Evolutionary conservation across 306 rosid genomes (phyloP), one percentile per base, ranked within the genome.

Genomic region (Trifolium fragiferum): DNA sequence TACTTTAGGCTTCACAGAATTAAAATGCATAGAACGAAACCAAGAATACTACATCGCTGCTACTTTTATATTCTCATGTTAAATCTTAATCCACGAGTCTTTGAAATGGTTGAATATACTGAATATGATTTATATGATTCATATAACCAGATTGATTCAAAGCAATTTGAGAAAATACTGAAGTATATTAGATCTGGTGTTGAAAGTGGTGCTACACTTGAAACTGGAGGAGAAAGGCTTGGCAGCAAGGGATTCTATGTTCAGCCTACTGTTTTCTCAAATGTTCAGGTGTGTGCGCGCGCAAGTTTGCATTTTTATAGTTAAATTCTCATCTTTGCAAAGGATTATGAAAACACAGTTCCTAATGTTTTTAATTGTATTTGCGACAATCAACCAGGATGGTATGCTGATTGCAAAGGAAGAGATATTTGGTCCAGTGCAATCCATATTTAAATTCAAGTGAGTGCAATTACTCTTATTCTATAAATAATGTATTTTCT

Each of bases 381-480:
- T 9, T 66, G 54, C 77, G 46, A 38, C 72, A 4, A 63, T 49
- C 41, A 25, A 19, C 76, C 84, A 91, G 99, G 99, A 92, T 80
- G 86, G 78, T 74, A 92, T 92, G 97, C 44, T 1, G 79, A 94
- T 94, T 33, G 99, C 99, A 30, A 72, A 55, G 81, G 99, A 94
- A 0, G 97, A 94, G 82, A 94, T 94, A 62, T 92, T 94, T 78
- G 99, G 99, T 57, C 97, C 97, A 2, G 97, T 94, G 68, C 99
- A 92, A 77, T 30, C 93, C 73, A 90, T 94, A 80, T 78, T 94
- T 54, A 94, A 94, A 79, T 92, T 68, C 90, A 90, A 76, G 99
- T 92, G 50, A 89, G 96, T 44, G 19, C 78, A 73, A 23, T 8
- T 18, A 30, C 9, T 62, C 64, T 57, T 61, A 43, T 54, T 67